A percentile compares a stretch with the other conserved stretches of the same genome.
phyloP scores from a whole-genome alignment of 2,329 filamentous ascomycete genomes.

The Sarocladiaceae sp. region DNA sequence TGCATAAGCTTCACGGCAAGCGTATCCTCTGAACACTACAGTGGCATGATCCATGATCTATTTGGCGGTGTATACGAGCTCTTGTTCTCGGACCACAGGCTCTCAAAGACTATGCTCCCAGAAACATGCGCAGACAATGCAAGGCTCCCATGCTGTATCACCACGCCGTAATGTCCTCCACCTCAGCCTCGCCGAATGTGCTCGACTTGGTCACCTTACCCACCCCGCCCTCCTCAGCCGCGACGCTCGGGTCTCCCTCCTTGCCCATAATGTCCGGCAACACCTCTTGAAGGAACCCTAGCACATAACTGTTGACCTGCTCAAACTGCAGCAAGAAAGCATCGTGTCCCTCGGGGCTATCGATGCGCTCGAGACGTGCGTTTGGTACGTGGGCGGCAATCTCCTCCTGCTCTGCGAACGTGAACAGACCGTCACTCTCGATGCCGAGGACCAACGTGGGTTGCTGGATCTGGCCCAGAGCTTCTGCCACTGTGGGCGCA shows the following conservation, averaged over 20 bases:
- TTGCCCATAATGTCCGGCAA: constrained; percentile 82
- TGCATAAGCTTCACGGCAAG: too few relatives aligned
- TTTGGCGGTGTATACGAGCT: too few relatives aligned
- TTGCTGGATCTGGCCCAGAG: constrained; percentile 76
- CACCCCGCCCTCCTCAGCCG: constrained; percentile 43
- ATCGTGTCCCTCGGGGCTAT: constrained; percentile 92
- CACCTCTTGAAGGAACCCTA: constrained; percentile 75
- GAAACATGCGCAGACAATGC: too few relatives aligned
- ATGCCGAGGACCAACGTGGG: constrained; percentile 89
- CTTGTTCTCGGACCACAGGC: too few relatives aligned
- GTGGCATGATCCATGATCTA: too few relatives aligned
- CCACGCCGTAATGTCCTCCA: constrained; percentile 95
- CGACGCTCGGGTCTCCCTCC: constrained; percentile 33
- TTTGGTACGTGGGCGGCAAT: constrained; percentile 75
- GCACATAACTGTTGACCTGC: constrained; percentile 84
- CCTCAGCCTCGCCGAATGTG: constrained; percentile 91
- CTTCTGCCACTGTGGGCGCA: constrained; percentile 60
- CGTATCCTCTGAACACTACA: too few relatives aligned
- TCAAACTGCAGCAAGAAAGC: constrained; percentile 95
- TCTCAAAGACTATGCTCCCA: too few relatives aligned
- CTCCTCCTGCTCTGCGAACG: constrained; percentile 93
- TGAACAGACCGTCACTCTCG: constrained; percentile 92
- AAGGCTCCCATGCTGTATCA: too few relatives aligned
- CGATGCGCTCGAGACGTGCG: constrained; percentile 75
- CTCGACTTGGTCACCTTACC: constrained; percentile 74